Percentiles rank a stretch among this genome's conserved stretches.
These are phyloP conservation scores for Coniophora puteana DNA, from an alignment of 1,284 basidiomycete species.

Conservation along the genomic window DNA sequence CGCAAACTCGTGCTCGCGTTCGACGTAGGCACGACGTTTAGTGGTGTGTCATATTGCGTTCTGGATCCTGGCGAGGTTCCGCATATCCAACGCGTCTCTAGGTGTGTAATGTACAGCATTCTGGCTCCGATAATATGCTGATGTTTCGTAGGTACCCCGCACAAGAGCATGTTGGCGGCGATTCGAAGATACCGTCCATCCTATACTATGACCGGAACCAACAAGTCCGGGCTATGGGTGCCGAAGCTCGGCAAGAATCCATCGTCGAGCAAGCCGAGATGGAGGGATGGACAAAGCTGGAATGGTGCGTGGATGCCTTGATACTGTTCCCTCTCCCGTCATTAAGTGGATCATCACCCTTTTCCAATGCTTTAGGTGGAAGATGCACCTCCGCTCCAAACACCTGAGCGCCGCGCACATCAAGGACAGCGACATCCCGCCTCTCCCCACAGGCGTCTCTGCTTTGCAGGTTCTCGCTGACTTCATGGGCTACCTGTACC, in stretches of 20 bases:
- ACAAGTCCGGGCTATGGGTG: slow-evolving; percentile 37
- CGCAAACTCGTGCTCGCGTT: slow-evolving; percentile 38
- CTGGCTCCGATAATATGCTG: not conserved
- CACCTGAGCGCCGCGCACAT: slow-evolving; percentile 14
- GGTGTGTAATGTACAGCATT: slow-evolving; percentile 18
- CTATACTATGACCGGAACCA: slow-evolving; percentile 42
- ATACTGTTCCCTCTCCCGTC: slow-evolving; percentile 5
- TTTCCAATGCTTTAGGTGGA: slow-evolving; percentile 38
- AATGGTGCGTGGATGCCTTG: slow-evolving; percentile 32
- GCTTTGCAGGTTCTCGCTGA: slow-evolving; percentile 41
- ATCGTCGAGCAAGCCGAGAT: slow-evolving; percentile 34
- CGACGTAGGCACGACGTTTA: slow-evolving; percentile 43
- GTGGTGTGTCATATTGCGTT: slow-evolving; percentile 36
- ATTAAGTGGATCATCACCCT: slow-evolving; percentile 1
- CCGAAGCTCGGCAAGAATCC: slow-evolving; percentile 36
- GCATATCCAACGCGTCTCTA: slow-evolving; percentile 33
- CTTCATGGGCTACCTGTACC: slow-evolving; percentile 40
- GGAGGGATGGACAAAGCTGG: slow-evolving; percentile 35
- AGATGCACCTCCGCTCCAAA: slow-evolving; percentile 39
- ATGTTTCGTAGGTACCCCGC: slow-evolving; percentile 32
- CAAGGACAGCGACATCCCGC: slow-evolving; percentile 23
- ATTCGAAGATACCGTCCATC: slow-evolving; percentile 46
- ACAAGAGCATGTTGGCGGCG: slow-evolving; percentile 25
- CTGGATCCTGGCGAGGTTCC: slow-evolving; percentile 39
- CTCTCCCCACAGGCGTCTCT: slow-evolving; percentile 37